phyloP scores from a whole-genome alignment of 768 basidiomycete species.

The Cyclocybe cylindracea region DNA sequence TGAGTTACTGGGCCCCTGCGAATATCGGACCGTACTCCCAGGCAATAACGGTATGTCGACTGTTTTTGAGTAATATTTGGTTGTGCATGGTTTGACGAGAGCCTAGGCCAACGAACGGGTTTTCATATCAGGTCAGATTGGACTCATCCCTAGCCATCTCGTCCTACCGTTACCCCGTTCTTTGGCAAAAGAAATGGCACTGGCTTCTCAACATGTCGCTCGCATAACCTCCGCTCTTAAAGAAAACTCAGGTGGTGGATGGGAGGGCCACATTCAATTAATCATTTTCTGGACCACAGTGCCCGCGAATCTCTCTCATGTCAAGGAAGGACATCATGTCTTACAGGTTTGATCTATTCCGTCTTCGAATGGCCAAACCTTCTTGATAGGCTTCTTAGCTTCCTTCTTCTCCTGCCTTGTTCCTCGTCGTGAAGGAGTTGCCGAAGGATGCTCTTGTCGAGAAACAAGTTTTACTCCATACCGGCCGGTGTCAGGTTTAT shows the following conservation, averaged over 20 bases:
- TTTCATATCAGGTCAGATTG: constrained; percentile 96
- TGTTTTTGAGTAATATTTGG: not conserved
- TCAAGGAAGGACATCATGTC: constrained; percentile 39
- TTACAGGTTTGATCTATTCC: constrained; percentile 15
- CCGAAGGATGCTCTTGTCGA: constrained; percentile 76
- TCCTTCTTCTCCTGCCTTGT: constrained; percentile 45
- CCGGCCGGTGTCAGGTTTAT: constrained; percentile 55
- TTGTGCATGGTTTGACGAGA: not conserved
- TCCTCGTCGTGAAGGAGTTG: constrained; percentile 60
- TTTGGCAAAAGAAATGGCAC: constrained; percentile 64
- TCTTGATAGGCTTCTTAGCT: constrained; percentile 11
- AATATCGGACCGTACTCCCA: constrained; percentile 99
- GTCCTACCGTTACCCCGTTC: constrained; percentile 61
- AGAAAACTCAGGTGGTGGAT: constrained; percentile 52
- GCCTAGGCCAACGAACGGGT: constrained; percentile 69
- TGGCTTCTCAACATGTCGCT: constrained; percentile 78
- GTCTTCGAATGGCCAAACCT: not conserved
- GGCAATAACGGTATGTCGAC: constrained; percentile 68
- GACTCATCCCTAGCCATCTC: constrained; percentile 76
- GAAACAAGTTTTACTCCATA: constrained; percentile 75
- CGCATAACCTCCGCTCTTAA: constrained; percentile 66
- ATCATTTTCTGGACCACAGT: constrained; percentile 75
- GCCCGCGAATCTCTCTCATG: constrained; percentile 34
- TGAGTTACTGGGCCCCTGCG: constrained; percentile 99
- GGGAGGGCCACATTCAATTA: constrained; percentile 64